Base-by-base conservation (phyloP, 2,329 filamentous ascomycete genomes). In the Neopestalotiopsis clavispora region DNA sequence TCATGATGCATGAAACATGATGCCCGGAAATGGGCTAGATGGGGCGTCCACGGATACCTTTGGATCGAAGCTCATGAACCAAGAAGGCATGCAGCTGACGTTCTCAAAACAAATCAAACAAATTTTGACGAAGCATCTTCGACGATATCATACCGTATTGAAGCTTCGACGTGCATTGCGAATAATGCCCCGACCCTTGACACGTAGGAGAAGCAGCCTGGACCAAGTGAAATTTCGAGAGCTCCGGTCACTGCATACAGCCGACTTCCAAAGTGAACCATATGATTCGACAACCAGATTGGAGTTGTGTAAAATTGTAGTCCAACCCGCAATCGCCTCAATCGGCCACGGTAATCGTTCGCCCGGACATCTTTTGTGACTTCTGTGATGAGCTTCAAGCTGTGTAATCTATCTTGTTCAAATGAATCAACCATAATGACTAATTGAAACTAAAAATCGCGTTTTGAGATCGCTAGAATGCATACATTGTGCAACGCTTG, bases 41-140 rank as follows among this genome's bases (percentile, higher is more conserved):
- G 6, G 6, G 85, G 86, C 86, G 85, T 87, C 84, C 84, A 81
- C 83, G 84, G 83, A 84, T 84, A 84, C 81, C 82, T 84, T 84
- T 82, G 83, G 84, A 85, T 84, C 85, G 78, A 77, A 74, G 74
- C 75, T 75, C 75, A 72, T 76, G 76, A 76, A 77, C 76, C 74
- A 73, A 72, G 71, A 72, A 74, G 69, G 66, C 75, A 75, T 76
- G 74, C 74, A 74, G 72, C 76, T 71, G 75, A 75, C 73, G 74
- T 75, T 76, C 74, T 74, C 73, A 69, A 71, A 74, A 72, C 72
- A 74, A 75, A 74, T 69, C 72, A 74, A 69, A 49, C 70, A 69
- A 71, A 71, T 71, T 64, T 38, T 52, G 45, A 52, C 45, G 17
- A 52, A 52, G 14, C 57, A 60, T 23, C 17, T 9, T 52, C 45